Evolutionary conservation across 2,329 filamentous ascomycete genomes (phyloP), one percentile per base, ranked within the genome.

Genomic region (Phialocephala sp.): DNA sequence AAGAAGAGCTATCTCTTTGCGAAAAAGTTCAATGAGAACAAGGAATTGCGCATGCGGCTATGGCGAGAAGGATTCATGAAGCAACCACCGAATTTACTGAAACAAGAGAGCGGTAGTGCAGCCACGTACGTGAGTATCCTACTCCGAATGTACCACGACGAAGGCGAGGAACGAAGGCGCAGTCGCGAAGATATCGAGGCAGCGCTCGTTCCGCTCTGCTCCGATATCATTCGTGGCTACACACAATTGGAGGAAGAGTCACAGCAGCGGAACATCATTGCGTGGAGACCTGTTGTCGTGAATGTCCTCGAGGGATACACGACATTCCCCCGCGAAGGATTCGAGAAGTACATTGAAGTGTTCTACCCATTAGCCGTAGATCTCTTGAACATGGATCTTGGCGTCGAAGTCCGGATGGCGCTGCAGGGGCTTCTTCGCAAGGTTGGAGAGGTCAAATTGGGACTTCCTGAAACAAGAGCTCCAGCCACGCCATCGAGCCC

Each of bases 61-160:
- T 99, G 96, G 93, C 86, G 93, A 59, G 95, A 99, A 77, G 95
- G 96, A 0, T 99, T 99, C 84, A 99, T 99, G 95, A 97, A 97
- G 80, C 95, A 99, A 77, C 94, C 95, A 18, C 95, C 95, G 2
- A 99, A 99, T 74, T 84, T 99, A 14, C 85, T 99, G 36, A 99
- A 99, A 81, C 95, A 99, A 77, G 95, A 99, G 80, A 92, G 88
- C 67, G 94, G 95, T 47, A 92, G 91, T 63, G 95, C 95, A 0
- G 92, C 92, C 2, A 97, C 96, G 1, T 99, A 99, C 77, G 93
- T 99, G 41, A 91, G 91, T 68, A 99, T 99, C 71, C 82, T 99
- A 35, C 93, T 99, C 80, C 87, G 95, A 59, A 99, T 99, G 95
- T 99, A 97, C 79, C 91, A 92, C 57, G 95, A 99, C 75, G 90